Percentiles rank a stretch among this genome's conserved stretches.
Evolutionary conservation across 129 eudicot species (phyloP).

Genomic region (Arctium lappa): DNA sequence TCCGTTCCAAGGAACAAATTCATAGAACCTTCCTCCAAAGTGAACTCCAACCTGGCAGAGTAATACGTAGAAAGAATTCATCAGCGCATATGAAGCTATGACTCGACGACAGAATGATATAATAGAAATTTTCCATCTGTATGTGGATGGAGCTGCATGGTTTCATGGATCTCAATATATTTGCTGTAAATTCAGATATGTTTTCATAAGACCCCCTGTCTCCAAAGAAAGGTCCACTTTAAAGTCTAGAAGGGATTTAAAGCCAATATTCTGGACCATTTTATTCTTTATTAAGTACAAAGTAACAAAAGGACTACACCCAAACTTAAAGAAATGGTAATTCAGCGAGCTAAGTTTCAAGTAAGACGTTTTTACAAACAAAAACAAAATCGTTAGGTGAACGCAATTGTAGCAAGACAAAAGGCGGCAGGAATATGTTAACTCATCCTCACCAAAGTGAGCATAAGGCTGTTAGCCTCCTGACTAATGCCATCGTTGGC

Average conservation of each 20-base stretch:
- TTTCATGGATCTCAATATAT: neutral
- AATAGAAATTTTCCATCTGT: neutral
- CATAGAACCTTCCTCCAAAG: slow-evolving; percentile 78
- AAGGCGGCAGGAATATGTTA: too few species aligned
- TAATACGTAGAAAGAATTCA: slow-evolving; percentile 2
- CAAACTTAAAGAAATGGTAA: too few species aligned
- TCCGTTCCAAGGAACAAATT: slow-evolving; percentile 98
- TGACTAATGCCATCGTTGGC: too few species aligned
- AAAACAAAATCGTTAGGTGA: too few species aligned
- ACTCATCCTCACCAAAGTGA: too few species aligned
- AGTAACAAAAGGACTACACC: neutral
- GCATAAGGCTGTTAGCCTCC: too few species aligned
- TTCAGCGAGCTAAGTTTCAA: too few species aligned
- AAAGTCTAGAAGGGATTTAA: neutral
- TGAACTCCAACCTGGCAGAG: slow-evolving; percentile 81
- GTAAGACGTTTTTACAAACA: too few species aligned
- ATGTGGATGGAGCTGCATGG: too few species aligned
- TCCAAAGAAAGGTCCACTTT: neutral
- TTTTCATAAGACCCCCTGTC: neutral
- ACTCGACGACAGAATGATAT: neutral
- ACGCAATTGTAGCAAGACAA: too few species aligned
- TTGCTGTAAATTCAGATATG: neutral
- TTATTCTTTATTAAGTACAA: neutral
- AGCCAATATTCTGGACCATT: neutral
- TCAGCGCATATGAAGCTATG: neutral